Evolutionary conservation across 2,329 filamentous ascomycete species (phyloP).

Genomic region (Ceratocystis variospora): DNA sequence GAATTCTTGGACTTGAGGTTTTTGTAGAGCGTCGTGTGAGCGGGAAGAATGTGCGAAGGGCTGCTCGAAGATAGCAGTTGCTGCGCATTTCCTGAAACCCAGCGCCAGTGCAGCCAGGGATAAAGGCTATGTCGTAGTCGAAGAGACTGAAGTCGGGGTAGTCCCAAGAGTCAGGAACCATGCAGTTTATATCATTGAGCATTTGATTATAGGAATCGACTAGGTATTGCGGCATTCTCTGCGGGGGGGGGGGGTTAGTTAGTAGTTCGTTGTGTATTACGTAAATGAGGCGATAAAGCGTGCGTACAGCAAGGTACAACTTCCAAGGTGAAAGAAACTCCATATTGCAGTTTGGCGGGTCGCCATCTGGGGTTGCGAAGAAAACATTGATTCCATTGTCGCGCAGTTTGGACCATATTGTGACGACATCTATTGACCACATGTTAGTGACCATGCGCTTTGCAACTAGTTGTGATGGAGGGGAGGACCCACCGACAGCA

Average conservation of each 20-base stretch:
- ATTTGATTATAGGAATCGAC: conserved; percentile 11
- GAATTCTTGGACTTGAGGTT: neutral
- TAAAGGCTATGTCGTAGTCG: conserved; percentile 13
- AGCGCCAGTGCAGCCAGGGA: conserved; percentile 11
- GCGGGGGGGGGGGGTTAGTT: neutral
- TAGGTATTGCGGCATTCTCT: conserved; percentile 17
- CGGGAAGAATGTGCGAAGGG: conserved; percentile 8
- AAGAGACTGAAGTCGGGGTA: conserved; percentile 11
- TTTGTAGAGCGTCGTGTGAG: conserved; percentile 13
- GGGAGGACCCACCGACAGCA: conserved; percentile 13
- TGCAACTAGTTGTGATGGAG: neutral
- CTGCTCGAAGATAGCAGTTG: conserved; percentile 6
- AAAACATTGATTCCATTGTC: conserved; percentile 14
- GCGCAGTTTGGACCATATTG: conserved; percentile 12
- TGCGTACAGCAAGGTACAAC: conserved; percentile 14
- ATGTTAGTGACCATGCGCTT: neutral
- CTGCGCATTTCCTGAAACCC: conserved; percentile 14
- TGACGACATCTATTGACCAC: conserved; percentile 9
- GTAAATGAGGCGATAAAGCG: neutral
- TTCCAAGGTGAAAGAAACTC: conserved; percentile 13
- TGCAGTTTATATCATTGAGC: conserved; percentile 12
- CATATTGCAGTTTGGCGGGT: conserved; percentile 9
- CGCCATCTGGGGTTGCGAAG: conserved; percentile 15
- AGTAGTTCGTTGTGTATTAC: too few relatives aligned
- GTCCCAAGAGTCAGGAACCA: conserved; percentile 8